Evolutionary conservation across 1,284 basidiomycete species (phyloP), one percentile per base, ranked within the genome.

Genomic region (Fomes fomentarius): DNA sequence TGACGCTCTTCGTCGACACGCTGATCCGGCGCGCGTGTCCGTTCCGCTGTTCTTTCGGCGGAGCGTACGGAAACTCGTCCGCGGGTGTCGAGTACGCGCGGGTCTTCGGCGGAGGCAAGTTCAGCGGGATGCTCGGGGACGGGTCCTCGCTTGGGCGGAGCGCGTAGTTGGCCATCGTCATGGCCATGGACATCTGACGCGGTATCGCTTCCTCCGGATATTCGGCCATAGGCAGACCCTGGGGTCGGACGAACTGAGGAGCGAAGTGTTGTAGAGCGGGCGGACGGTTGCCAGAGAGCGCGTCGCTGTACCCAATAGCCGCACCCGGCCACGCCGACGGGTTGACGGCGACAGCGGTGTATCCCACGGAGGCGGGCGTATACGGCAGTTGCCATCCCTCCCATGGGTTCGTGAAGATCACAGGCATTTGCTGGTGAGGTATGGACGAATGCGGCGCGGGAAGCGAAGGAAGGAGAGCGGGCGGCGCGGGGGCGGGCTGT

Each of bases 21-120:
- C 67, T 70, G 41, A 69, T 52, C 6, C 69, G 65, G 17, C 64
- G 61, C 31, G 66, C 63, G 47, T 68, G 67, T 10, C 69, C 65
- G 37, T 45, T 56, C 38, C 59, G 56, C 57, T 64, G 65, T 26
- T 55, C 33, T 60, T 57, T 51, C 34, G 60, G 58, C 15, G 66
- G 61, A 19, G 57, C 55, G 47, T 68, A 69, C 28, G 68, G 68
- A 47, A 70, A 64, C 38, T 65, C 63, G 22, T 59, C 56, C 24
- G 56, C 52, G 19, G 57, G 43, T n/a, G 38, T 35, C 31, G 58
- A 52, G 43, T 53, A 40, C 19, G 59, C 49, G 17, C 37, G 56
- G 33, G 52, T 12, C 45, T 22, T 47, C 47, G 31, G 50, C 21
- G 24, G 4, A 4, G n/a, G 10, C 21, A 24, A 8, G 21, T 15